Evolutionary conservation across 2,329 filamentous ascomycete species (phyloP).

Genomic region (Zelopaecilomyces penicillatus): DNA sequence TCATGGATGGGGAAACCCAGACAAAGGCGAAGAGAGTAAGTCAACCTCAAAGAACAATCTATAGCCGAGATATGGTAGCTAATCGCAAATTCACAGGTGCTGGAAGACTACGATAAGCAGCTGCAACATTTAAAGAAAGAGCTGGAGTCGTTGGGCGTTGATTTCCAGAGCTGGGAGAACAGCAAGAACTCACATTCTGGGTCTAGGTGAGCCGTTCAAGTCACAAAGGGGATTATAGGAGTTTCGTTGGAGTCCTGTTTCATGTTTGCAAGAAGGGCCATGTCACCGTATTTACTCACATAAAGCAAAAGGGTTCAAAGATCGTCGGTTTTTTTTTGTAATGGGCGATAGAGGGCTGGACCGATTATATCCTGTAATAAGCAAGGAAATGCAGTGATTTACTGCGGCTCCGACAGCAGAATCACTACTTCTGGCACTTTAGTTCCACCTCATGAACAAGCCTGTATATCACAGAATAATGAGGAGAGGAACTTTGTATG

Average conservation of each 20-base stretch:
- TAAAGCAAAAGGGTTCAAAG: not conserved
- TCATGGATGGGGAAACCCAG: slow-evolving; percentile 61
- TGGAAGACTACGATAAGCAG: slow-evolving; percentile 77
- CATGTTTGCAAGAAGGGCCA: not conserved
- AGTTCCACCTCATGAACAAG: too few species aligned
- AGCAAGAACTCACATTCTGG: slow-evolving; percentile 34
- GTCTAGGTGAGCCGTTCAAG: slow-evolving; percentile 16
- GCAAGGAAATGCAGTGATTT: too few species aligned
- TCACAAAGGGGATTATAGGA: not conserved
- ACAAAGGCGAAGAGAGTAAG: slow-evolving; percentile 66
- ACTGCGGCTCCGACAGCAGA: too few species aligned
- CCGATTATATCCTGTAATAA: not conserved
- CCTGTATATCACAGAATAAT: too few species aligned
- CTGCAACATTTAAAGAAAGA: slow-evolving; percentile 68
- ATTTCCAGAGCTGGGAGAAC: slow-evolving; percentile 48
- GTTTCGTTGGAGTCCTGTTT: not conserved
- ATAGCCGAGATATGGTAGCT: slow-evolving; percentile 2
- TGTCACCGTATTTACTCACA: not conserved
- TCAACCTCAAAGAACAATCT: slow-evolving; percentile 2
- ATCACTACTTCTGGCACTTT: too few species aligned
- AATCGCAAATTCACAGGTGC: slow-evolving; percentile 43
- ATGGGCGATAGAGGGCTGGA: not conserved
- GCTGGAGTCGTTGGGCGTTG: slow-evolving; percentile 52
- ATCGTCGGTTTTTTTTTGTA: not conserved
- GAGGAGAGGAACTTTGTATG: too few species aligned